Evolutionary conservation across 345 rosid genomes (phyloP).

Genomic region (Salix koriyanagi): DNA sequence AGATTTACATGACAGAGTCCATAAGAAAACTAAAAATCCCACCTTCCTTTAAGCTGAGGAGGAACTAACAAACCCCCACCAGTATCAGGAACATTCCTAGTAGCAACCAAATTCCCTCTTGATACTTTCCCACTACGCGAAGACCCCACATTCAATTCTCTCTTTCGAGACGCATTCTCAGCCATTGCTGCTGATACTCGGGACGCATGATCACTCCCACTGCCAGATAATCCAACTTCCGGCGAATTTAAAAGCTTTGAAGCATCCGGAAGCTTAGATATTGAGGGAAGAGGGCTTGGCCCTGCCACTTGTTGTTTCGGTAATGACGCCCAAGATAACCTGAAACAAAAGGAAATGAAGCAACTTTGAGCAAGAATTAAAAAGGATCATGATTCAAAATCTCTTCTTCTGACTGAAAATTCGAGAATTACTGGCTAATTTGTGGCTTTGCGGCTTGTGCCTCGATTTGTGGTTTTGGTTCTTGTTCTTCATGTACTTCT

Average conservation of each 20-base stretch:
- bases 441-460: constrained; percentile 21
- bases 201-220: constrained; percentile 63
- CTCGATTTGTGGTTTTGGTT: not conserved
- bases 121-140: constrained; percentile 57
- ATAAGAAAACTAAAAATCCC: constrained; percentile 6
- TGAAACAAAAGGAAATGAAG: constrained; percentile 6
- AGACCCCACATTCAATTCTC: constrained; percentile 41
- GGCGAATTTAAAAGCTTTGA: constrained; percentile 63
- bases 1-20: not conserved
- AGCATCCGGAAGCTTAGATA: constrained; percentile 79
- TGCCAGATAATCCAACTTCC: constrained; percentile 20
- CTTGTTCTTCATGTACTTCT: not conserved
- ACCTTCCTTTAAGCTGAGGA: constrained; percentile 91
- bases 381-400: not conserved
- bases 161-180: constrained; percentile 59
- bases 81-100: constrained; percentile 58
- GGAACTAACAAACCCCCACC: constrained; percentile 61
- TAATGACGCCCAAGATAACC: constrained; percentile 26
- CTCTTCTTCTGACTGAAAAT: not conserved
- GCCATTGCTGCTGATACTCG: constrained; percentile 75
- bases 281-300: constrained; percentile 11
- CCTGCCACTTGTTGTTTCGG: not conserved
- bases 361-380: not conserved
- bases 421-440: constrained; percentile 26
- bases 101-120: constrained; percentile 46